Evolutionary conservation across 176 grass and related monocot species (phyloP), one percentile per base, ranked within the genome.

Genomic region (Panicum miliaceum): DNA sequence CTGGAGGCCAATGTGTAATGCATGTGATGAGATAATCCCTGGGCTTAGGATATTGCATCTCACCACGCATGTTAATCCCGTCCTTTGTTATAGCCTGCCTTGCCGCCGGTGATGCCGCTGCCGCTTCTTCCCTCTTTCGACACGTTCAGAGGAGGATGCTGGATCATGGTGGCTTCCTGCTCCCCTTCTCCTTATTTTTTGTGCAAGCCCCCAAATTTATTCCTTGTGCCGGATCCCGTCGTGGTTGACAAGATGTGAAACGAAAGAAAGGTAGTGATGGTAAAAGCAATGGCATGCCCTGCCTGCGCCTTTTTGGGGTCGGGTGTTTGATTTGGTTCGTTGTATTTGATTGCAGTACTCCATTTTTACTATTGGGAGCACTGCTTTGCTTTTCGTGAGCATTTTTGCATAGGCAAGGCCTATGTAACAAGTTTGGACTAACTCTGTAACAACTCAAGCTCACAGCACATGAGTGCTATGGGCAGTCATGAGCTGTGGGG

Each of bases 211-310:
- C 82, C 73, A 75, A 78, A 75, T 73, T 83, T 78, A 90, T 92
- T 85, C 83, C 67, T 72, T 78, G 80, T 81, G 87, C 84, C 64
- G 82, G 78, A 79, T 82, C 89, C 76, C 83, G 73, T 89, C 77
- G 88, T 82, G 64, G 42, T 26, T 88, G 93, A 94, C 85, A 92
- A 88, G 93, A 90, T 88, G 87, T 94, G 87, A 91, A 84, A 84
- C 48, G 85, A 91, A 84, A 87, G 85, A 87, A 90, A 87, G 89
- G 42, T 20, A 32, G 15, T 18, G 46, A 20, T 67, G 41, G 76
- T 68, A 64, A 87, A 90, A 87, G 85, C 75, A 84, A 46, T 54
- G 80, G 52, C 80, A 36, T 67, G 80, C 61, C 79, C 34, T 58
- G 73, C 12, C 32, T 60, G 16, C 23, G 61, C 43, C 45, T 87